Evolutionary conservation across 176 grass and related monocot genomes (phyloP).

Genomic region (Triticum dicoccoides): DNA sequence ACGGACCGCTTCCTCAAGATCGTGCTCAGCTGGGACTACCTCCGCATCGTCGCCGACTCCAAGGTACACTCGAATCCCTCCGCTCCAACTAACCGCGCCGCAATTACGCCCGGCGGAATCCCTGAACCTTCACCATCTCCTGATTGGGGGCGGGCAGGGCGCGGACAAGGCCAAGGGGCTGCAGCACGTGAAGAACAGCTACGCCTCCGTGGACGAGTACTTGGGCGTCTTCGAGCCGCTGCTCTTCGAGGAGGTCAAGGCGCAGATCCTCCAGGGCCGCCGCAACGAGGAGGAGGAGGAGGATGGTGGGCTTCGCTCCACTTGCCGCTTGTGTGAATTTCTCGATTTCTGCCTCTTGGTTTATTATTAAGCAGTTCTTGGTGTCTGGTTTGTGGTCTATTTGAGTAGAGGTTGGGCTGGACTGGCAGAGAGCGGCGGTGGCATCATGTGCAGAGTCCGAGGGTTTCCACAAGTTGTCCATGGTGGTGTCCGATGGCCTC

Average conservation of each 20-base stretch:
- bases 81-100: background rate
- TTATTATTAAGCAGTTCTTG: background rate
- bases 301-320: background rate
- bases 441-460: slow-evolving; percentile 50
- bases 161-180: slow-evolving; percentile 36
- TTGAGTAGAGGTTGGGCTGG: slow-evolving; percentile 41
- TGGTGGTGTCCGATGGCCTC: slow-evolving; percentile 58
- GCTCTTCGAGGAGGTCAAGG: slow-evolving; percentile 97
- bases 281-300: slow-evolving; percentile 65
- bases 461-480: slow-evolving; percentile 71
- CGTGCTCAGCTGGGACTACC: slow-evolving; percentile 92
- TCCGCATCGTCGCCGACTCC: slow-evolving; percentile 65
- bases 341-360: background rate
- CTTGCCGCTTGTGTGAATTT: background rate
- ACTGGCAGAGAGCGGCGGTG: slow-evolving; percentile 65
- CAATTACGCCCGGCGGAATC: background rate
- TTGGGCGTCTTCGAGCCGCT: slow-evolving; percentile 76
- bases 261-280: slow-evolving; percentile 73
- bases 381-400: slow-evolving; percentile 7
- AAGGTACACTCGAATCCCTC: slow-evolving; percentile 26
- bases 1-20: slow-evolving; percentile 69
- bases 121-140: background rate
- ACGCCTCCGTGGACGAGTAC: slow-evolving; percentile 73
- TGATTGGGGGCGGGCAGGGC: slow-evolving; percentile 26
- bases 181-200: slow-evolving; percentile 59